These are phyloP conservation scores for Batrachochytrium dendrobatidis DNA, from an alignment of 371 early-diverging fungal species.

Conservation along the genomic window DNA sequence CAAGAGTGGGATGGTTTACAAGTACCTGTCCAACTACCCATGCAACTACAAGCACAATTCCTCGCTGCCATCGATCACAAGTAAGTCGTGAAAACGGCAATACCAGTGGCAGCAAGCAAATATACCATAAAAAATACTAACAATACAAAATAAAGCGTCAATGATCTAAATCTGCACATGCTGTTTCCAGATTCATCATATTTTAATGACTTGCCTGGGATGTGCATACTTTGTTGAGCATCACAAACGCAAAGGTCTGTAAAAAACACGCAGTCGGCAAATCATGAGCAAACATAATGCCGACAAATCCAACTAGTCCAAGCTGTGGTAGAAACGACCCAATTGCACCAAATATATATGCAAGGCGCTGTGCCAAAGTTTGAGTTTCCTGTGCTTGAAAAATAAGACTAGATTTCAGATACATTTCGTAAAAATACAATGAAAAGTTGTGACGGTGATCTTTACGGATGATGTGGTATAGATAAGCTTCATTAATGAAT, in stretches of 20 bases:
- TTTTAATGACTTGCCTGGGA: slow-evolving; percentile 65
- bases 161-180: neutral
- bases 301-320: slow-evolving; percentile 44
- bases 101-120: slow-evolving; percentile 81
- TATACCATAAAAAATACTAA: slow-evolving; percentile 97
- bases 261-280: slow-evolving; percentile 79
- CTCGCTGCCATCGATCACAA: slow-evolving; percentile 40
- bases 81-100: slow-evolving; percentile 58
- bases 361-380: slow-evolving; percentile 21
- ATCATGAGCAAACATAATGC: slow-evolving; percentile 46
- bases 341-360: slow-evolving; percentile 33
- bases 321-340: slow-evolving; percentile 74
- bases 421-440: slow-evolving; percentile 89
- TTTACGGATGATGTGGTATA: slow-evolving; percentile 89
- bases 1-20: neutral
- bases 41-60: slow-evolving; percentile 48
- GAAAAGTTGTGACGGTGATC: slow-evolving; percentile 99
- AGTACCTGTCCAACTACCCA: slow-evolving; percentile 70
- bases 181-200: neutral
- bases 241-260: slow-evolving; percentile 93
- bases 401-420: slow-evolving; percentile 46
- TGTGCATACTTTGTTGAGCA: slow-evolving; percentile 94
- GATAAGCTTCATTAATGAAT: slow-evolving; percentile 83
- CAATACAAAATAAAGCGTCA: neutral
- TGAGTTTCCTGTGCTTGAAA: neutral